Base-by-base conservation (phyloP, 805 yeast genomes). In the Yarrowia osloensis region DNA sequence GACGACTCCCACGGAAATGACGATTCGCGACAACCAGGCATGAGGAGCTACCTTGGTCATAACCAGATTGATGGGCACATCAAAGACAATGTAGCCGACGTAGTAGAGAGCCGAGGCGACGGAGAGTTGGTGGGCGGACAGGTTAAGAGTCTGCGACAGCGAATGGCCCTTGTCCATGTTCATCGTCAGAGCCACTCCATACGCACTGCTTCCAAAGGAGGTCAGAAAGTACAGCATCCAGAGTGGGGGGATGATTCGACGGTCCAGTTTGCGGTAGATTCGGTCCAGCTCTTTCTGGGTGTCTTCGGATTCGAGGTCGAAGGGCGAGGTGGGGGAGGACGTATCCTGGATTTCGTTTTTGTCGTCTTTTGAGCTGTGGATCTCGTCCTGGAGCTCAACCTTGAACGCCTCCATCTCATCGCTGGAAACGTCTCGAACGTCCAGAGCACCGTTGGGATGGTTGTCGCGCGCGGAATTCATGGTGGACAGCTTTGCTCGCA, bases 31-130 rank as follows among this genome's bases (percentile, higher is more conserved):
- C 69, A 91, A 78, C 97, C 97, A 91, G 0, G 88, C 83, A 72
- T 91, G 95, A 1, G 97, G 96, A 26, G 92, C 87, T 9, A 90
- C 82, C 67, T 81, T 81, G n/a, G 96, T 90, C 96, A 91, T 90
- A 62, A 85, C 78, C 71, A 91, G 81, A 76, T 91, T 91, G 93
- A 90, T 90, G 37, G 97, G 97, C 39, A 91, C 86, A 76, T 91
- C 97, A 74, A 91, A 91, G 47, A 91, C 79, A 70, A 91, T 90
- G 75, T 85, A 90, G 5, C 93, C 97, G 19, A 91, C 96, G 72
- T 85, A 90, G 79, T 88, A 88, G 47, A 91, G 80, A 0, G 97
- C 95, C 22, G 89, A 86, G 2, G 96, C 96, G 1, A 88, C 84
- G 2, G 93, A 85, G 0, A 84, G 82, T 70, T 89, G 84, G 66